Conservation (phyloP, 2,329 filamentous ascomycete genomes). For the Hymenoscyphus scutula region DNA sequence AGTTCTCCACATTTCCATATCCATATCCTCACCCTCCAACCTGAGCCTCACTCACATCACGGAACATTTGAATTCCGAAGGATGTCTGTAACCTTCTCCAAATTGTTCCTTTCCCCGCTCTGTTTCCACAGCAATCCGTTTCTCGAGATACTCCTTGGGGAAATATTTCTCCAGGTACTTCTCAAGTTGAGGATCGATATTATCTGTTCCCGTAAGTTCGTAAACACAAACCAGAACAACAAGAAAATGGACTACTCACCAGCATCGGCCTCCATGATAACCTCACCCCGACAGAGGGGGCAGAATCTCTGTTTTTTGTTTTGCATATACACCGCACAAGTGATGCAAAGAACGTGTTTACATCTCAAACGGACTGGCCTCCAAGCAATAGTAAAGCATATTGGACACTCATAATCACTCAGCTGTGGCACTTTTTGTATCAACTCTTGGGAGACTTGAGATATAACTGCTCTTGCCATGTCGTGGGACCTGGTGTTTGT, state of each 20-base stretch:
- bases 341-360: constrained; percentile 77
- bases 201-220: constrained; percentile 45
- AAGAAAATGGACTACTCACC: constrained; percentile 42
- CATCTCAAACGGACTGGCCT: constrained; percentile 76
- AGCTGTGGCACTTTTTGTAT: constrained; percentile 73
- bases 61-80: constrained; percentile 51
- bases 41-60: too few species aligned
- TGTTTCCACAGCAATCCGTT: constrained; percentile 68
- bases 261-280: constrained; percentile 67
- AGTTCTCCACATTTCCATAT: too few species aligned
- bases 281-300: constrained; percentile 71
- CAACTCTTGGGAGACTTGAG: constrained; percentile 69
- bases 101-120: constrained; percentile 73
- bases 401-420: constrained; percentile 80
- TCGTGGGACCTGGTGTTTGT: constrained; percentile 61
- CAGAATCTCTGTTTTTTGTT: constrained; percentile 65
- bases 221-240: neutral
- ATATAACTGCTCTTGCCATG: constrained; percentile 73
- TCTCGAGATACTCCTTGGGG: constrained; percentile 65
- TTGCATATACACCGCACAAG: constrained; percentile 79
- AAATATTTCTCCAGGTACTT: constrained; percentile 75
- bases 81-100: constrained; percentile 58
- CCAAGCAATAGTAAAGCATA: constrained; percentile 78
- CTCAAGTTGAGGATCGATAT: constrained; percentile 66
- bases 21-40: too few species aligned